Conservation (phyloP, 345 rosid genomes). For the Eucalyptus guilfoylei region DNA sequence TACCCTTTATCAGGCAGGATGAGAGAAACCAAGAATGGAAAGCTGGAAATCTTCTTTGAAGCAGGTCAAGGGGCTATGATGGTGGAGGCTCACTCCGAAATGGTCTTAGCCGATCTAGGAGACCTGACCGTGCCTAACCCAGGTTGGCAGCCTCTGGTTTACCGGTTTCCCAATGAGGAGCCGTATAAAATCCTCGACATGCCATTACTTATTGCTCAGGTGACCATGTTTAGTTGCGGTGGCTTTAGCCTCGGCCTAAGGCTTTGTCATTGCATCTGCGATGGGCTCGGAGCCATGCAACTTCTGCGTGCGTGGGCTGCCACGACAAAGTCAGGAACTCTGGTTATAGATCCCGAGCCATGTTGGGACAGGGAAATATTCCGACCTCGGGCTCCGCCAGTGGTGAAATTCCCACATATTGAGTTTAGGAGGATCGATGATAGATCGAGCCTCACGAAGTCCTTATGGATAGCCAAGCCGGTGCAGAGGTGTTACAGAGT, state of each 20-base stretch:
- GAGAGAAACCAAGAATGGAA: constrained; percentile 51
- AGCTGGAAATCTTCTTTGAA: constrained; percentile 68
- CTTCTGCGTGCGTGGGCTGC: constrained; percentile 78
- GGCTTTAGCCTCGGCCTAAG: constrained; percentile 80
- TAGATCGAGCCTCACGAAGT: constrained; percentile 48
- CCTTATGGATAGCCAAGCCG: constrained; percentile 58
- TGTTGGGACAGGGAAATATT: constrained; percentile 71
- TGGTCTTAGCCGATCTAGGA: constrained; percentile 53
- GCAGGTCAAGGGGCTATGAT: constrained; percentile 58
- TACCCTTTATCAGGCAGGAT: constrained; percentile 80
- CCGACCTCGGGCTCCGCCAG: constrained; percentile 58
- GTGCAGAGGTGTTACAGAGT: constrained; percentile 67
- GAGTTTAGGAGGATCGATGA: constrained; percentile 69
- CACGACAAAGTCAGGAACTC: constrained; percentile 37
- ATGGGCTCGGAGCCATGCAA: constrained; percentile 93
- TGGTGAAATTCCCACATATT: constrained; percentile 42
- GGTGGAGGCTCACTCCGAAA: constrained; percentile 53
- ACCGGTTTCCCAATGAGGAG: constrained; percentile 52
- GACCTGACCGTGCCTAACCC: constrained; percentile 86
- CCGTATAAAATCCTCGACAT: constrained; percentile 64
- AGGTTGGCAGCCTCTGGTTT: constrained; percentile 69
- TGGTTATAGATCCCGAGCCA: constrained; percentile 47
- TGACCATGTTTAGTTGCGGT: constrained; percentile 69
- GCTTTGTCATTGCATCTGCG: constrained; percentile 85
- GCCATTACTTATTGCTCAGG: constrained; percentile 83